A percentile compares a stretch with the other conserved stretches of the same genome.
These are phyloP conservation scores for Thymus quinquecostatus DNA, from an alignment of 257 asterid genomes.

Conservation along the genomic window DNA sequence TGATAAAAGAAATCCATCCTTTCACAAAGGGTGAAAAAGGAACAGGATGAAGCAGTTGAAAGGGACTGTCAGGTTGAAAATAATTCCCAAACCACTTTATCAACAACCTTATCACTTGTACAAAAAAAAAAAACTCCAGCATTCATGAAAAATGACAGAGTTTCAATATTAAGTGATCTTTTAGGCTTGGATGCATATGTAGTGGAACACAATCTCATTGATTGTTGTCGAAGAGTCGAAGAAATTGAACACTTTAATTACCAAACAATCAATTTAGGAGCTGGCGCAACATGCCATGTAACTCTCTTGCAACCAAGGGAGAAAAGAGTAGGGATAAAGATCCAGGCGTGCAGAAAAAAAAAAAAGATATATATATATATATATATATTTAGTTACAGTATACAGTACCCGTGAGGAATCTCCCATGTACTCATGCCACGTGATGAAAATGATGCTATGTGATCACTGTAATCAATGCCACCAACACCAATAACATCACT, in stretches of 20 bases:
- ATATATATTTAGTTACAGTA: conserved; percentile 5
- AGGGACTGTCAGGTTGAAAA: conserved; percentile 9
- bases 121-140: too few species aligned
- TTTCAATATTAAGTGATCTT: background rate
- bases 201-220: conserved; percentile 6
- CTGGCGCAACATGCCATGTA: conserved; percentile 1
- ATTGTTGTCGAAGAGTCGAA: conserved; percentile 3
- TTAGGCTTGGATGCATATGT: conserved; percentile 12
- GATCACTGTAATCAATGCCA: conserved; percentile 97
- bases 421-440: conserved; percentile 99
- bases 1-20: background rate
- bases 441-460: conserved; percentile 97
- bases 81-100: conserved; percentile 1
- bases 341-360: conserved; percentile 22
- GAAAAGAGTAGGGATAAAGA: conserved; percentile 1
- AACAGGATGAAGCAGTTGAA: conserved; percentile 5
- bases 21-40: conserved; percentile 11
- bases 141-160: too few species aligned
- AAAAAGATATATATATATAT: too few species aligned
- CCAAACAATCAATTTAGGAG: conserved; percentile 20
- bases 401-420: conserved; percentile 93
- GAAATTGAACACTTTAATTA: conserved; percentile 9
- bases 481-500: conserved; percentile 99
- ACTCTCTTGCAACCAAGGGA: conserved; percentile 25
- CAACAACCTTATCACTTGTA: conserved; percentile 1